These are phyloP conservation scores for Capronia epimyces DNA, from an alignment of 2,329 filamentous ascomycete species.

Conservation along the genomic window DNA sequence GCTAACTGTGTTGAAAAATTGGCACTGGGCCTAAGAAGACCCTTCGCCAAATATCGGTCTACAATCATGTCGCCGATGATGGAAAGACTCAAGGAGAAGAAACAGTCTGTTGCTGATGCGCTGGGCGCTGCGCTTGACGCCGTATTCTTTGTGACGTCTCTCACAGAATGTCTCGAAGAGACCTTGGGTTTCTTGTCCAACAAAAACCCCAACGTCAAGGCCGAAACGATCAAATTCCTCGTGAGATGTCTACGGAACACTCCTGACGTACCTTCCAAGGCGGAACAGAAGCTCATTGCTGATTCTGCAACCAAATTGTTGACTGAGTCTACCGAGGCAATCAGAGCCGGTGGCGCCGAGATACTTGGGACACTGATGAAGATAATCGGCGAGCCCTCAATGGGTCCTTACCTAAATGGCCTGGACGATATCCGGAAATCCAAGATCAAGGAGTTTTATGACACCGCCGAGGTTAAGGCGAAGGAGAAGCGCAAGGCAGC, in stretches of 20 bases:
- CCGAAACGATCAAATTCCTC: conserved; percentile 90
- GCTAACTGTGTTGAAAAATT: conserved; percentile 88
- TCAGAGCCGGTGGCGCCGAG: conserved; percentile 85
- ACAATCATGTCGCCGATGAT: conserved; percentile 82
- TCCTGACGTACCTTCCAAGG: conserved; percentile 72
- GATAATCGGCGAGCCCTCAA: conserved; percentile 92
- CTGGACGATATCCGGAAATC: conserved; percentile 92
- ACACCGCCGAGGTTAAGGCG: conserved; percentile 74
- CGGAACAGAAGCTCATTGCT: conserved; percentile 78
- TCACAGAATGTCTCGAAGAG: conserved; percentile 87
- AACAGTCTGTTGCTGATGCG: conserved; percentile 79
- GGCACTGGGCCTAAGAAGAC: conserved; percentile 73
- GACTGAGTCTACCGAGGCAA: conserved; percentile 77
- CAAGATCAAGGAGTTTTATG: conserved; percentile 90
- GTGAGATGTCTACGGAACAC: conserved; percentile 80
- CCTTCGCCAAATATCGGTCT: conserved; percentile 74
- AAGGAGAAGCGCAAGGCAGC: conserved; percentile 86
- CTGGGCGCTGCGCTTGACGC: conserved; percentile 77
- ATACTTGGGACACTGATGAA: conserved; percentile 95
- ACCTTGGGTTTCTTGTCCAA: conserved; percentile 76
- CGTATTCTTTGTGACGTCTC: conserved; percentile 58
- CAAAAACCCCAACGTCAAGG: conserved; percentile 97
- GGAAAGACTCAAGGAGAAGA: conserved; percentile 97
- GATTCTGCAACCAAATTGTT: conserved; percentile 84
- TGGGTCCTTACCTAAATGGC: conserved; percentile 86